Percentiles rank a stretch among this genome's conserved stretches.
These are phyloP conservation scores for Dalbergia cultrata DNA, from an alignment of 306 rosid species.

Conservation along the genomic window DNA sequence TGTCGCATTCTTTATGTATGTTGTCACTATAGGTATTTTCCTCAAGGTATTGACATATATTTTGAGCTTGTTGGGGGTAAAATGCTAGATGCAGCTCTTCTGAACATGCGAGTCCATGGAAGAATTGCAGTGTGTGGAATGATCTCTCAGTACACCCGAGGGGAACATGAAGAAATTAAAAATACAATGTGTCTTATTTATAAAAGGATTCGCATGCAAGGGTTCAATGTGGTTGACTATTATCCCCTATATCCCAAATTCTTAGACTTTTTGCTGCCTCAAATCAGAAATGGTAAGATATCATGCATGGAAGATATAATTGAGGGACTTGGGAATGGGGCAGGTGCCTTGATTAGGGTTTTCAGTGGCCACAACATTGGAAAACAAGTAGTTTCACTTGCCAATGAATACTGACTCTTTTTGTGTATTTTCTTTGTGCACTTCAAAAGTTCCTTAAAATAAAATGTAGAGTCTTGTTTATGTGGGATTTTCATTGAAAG, in stretches of 20 bases:
- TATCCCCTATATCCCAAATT: slow-evolving; percentile 37
- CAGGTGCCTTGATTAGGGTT: slow-evolving; percentile 20
- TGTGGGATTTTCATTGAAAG: no score
- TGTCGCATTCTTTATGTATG: no score
- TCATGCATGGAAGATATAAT: slow-evolving; percentile 39
- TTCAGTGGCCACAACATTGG: slow-evolving; percentile 22
- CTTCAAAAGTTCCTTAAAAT: no score
- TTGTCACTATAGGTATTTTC: slow-evolving; percentile 19
- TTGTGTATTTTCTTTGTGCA: no score
- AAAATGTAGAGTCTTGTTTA: no score
- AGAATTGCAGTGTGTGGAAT: slow-evolving; percentile 37
- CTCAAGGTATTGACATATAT: slow-evolving; percentile 48
- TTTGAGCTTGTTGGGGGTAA: slow-evolving; percentile 44
- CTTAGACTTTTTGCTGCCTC: slow-evolving; percentile 37
- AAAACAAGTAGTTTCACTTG: slow-evolving; percentile 30
- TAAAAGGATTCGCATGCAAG: slow-evolving; percentile 38
- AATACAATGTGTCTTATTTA: slow-evolving; percentile 11
- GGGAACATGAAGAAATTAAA: slow-evolving; percentile 7
- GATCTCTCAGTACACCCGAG: slow-evolving; percentile 36
- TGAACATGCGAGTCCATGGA: slow-evolving; percentile 39
- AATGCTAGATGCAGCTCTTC: slow-evolving; percentile 39
- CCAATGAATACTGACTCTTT: not conserved
- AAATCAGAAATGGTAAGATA: slow-evolving; percentile 36
- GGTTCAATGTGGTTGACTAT: slow-evolving; percentile 6
- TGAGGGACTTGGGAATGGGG: slow-evolving; percentile 45